Evolutionary conservation across 768 basidiomycete species (phyloP).

Genomic region (Coprinopsis marcescibilis): DNA sequence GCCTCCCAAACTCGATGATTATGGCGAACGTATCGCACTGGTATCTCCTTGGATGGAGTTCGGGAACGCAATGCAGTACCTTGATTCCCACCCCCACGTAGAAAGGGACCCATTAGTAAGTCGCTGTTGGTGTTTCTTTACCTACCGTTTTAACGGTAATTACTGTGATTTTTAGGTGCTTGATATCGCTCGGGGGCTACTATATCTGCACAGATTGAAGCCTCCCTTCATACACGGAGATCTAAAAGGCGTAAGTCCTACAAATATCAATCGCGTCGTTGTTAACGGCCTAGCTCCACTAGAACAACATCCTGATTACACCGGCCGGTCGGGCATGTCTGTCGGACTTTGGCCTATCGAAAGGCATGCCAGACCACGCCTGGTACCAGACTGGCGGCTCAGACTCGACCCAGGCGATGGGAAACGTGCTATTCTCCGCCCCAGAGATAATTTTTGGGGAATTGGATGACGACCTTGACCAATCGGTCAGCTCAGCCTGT

Average conservation of each 20-base stretch:
- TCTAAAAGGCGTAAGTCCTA: slow-evolving; percentile 10
- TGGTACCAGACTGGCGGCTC: not conserved
- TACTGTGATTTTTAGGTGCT: slow-evolving; percentile 5
- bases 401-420: not conserved
- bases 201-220: slow-evolving; percentile 9
- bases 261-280: not conserved
- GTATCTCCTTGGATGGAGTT: slow-evolving; percentile 14
- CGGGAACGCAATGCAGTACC: slow-evolving; percentile 9
- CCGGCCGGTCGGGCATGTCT: slow-evolving; percentile 9
- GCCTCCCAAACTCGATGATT: slow-evolving; percentile 3
- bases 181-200: slow-evolving; percentile 10
- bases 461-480: not conserved
- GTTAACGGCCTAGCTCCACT: not conserved
- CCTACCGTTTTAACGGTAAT: not conserved
- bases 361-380: not conserved
- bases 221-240: slow-evolving; percentile 9
- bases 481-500: too few relatives aligned
- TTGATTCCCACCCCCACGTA: slow-evolving; percentile 7
- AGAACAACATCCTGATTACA: slow-evolving; percentile 10
- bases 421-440: not conserved
- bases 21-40: slow-evolving; percentile 5
- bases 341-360: slow-evolving; percentile 12
- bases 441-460: not conserved
- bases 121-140: not conserved
- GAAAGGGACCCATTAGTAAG: slow-evolving; percentile 7